Base-by-base conservation (phyloP, 257 asterid genomes). In the Petunia axillaris region DNA sequence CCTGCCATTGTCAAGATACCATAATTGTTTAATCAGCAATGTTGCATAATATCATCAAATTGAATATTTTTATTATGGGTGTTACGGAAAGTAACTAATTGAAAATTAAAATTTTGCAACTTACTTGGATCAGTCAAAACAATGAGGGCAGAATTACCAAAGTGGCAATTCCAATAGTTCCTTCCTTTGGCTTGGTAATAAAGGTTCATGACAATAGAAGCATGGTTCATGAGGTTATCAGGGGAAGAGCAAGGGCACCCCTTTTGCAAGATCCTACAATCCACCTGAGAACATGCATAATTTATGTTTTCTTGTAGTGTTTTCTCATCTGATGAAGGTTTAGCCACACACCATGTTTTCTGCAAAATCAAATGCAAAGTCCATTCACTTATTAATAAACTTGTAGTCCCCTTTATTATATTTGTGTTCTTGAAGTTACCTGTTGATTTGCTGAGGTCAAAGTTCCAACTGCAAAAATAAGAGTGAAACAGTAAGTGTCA, bases 301-400 rank as follows among this genome's bases (percentile, higher is more conserved):
- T 84, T 62, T 52, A 88, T 81, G 25, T 88, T 90, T 9, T 41
- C 75, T 48, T 3, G 0, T 16, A 90, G 50, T 16, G 75, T 7
- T 6, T 35, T 54, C 38, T 46, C 36, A 3, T 85, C 90, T 8
- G 92, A 77, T 8, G 96, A 91, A 15, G 96, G 91, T 76, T 90
- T 89, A 3, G 92, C 91, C 81, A 91, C 93, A 58, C 96, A 91
- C 96, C 96, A 91, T 1, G 83, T 85, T 84, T 85, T 88, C 93
- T 90, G 80, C 82, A 73, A 1, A 5, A 70, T 1, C 1, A 48
- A 40, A 46, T 25, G 60, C 36, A 48, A 71, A 1, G 6, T 60
- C 66, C 14, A 2, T 64, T 4, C 70, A 10, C 46, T 37, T 36
- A 8, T 8, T 35, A 8, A 3, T 64, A 36, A 64, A 10, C 16